A percentile compares a stretch with the other conserved stretches of the same genome.
Evolutionary conservation across 805 yeast species (phyloP).

Genomic region (Zygosaccharomyces pseudorouxii): DNA sequence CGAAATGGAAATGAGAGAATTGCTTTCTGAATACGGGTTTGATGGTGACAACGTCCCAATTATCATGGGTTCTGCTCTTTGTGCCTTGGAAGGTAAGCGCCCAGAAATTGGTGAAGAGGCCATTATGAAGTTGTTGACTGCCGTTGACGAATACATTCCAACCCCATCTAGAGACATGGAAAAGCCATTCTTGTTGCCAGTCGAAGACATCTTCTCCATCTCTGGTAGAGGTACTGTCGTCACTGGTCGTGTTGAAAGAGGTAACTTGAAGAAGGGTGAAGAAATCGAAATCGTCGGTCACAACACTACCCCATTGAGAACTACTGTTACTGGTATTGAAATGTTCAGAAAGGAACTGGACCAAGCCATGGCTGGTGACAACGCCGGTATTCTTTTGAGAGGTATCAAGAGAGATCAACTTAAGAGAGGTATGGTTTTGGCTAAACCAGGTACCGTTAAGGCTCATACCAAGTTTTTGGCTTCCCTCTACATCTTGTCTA

Average conservation of each 20-base stretch:
- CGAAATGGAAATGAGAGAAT: slow-evolving; percentile 99
- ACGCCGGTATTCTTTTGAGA: slow-evolving; percentile 95
- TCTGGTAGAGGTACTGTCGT: slow-evolving; percentile 99
- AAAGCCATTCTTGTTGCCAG: slow-evolving; percentile 93
- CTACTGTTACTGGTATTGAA: slow-evolving; percentile 97
- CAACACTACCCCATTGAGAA: slow-evolving; percentile 80
- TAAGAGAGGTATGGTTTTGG: slow-evolving; percentile 94
- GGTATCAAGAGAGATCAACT: slow-evolving; percentile 98
- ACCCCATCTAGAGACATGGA: slow-evolving; percentile 95
- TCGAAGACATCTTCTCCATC: slow-evolving; percentile 95
- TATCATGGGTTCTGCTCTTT: slow-evolving; percentile 95
- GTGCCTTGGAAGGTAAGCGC: slow-evolving; percentile 83
- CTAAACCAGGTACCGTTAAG: slow-evolving; percentile 87
- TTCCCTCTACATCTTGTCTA: slow-evolving; percentile 84
- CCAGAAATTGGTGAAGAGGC: slow-evolving; percentile 92
- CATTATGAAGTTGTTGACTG: slow-evolving; percentile 75
- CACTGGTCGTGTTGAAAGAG: slow-evolving; percentile 99
- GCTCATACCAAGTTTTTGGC: slow-evolving; percentile 93
- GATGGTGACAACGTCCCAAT: slow-evolving; percentile 99
- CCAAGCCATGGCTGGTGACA: slow-evolving; percentile 98
- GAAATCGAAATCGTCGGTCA: slow-evolving; percentile 96
- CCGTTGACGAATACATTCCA: slow-evolving; percentile 92
- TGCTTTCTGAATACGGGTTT: slow-evolving; percentile 83
- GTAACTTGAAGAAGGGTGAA: slow-evolving; percentile 95
- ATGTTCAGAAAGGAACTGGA: slow-evolving; percentile 99